These are phyloP conservation scores for Fusarium brevicatenulatum DNA, from an alignment of 2,329 filamentous ascomycete species.

Conservation along the genomic window DNA sequence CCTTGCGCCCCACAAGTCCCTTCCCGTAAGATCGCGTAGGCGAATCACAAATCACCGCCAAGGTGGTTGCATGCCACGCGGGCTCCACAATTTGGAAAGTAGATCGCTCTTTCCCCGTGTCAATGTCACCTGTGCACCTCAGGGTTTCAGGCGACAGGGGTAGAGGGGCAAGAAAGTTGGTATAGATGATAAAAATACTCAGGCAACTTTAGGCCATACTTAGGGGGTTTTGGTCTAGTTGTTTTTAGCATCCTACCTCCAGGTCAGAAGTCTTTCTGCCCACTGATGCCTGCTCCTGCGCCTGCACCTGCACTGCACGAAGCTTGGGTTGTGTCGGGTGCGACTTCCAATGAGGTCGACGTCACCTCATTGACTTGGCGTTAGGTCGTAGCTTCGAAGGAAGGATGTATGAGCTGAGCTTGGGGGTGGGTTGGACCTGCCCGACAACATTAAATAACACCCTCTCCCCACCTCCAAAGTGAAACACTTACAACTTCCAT, in stretches of 20 bases:
- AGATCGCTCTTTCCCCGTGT: conserved; percentile 34
- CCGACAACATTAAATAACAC: conserved; percentile 32
- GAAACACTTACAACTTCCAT: neutral
- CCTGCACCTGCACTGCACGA: neutral
- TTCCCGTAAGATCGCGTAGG: neutral
- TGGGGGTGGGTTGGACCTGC: conserved; percentile 9
- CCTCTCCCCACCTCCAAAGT: conserved; percentile 15
- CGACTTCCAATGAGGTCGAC: conserved; percentile 13
- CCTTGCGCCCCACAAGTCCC: conserved; percentile 21
- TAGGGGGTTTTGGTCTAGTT: neutral
- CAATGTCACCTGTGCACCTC: conserved; percentile 22
- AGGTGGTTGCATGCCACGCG: conserved; percentile 13
- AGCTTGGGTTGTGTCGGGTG: conserved; percentile 15
- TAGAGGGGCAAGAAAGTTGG: neutral
- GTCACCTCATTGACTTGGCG: conserved; percentile 36
- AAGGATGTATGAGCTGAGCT: conserved; percentile 6
- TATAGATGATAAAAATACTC: fast-evolving
- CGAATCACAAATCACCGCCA: conserved; percentile 7
- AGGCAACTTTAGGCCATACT: neutral
- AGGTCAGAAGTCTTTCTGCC: neutral
- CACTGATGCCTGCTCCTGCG: neutral
- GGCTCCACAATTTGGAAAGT: conserved; percentile 16
- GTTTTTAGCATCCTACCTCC: neutral
- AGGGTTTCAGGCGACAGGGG: neutral
- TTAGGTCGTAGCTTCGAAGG: neutral